phyloP scores from a whole-genome alignment of 495 filamentous ascomycete species.

The Penicillium pulvis region DNA sequence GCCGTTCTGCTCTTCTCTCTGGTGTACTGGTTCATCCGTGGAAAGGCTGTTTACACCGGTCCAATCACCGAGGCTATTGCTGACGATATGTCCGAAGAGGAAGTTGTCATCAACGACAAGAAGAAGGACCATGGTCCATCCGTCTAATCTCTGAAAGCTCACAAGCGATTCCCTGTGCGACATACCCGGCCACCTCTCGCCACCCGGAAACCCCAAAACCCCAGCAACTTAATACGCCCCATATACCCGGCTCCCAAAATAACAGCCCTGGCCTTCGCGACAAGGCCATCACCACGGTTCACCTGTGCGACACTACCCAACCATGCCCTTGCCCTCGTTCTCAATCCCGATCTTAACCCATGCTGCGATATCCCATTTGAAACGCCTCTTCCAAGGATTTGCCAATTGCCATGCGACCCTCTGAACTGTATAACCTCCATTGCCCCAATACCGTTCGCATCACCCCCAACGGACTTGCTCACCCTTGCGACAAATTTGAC shows the following conservation, averaged over 20 bases:
- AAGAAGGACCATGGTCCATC: conserved; percentile 11
- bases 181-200: not conserved
- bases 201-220: not conserved
- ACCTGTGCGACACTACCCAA: not conserved
- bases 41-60: conserved; percentile 23
- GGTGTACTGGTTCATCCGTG: conserved; percentile 23
- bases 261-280: conserved; percentile 2
- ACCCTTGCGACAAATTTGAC: conserved; percentile 7
- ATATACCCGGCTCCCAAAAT: conserved; percentile 6
- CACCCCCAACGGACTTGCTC: not conserved
- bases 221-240: not conserved
- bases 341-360: not conserved
- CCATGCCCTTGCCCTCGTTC: not conserved
- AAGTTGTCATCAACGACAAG: conserved; percentile 12
- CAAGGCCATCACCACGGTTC: not conserved
- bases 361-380: not conserved
- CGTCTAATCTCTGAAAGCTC: conserved; percentile 6
- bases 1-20: conserved; percentile 16
- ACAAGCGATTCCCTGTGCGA: conserved; percentile 3
- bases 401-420: not conserved
- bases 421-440: not conserved
- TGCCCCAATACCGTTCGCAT: not conserved
- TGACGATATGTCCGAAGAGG: conserved; percentile 17
- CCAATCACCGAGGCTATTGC: conserved; percentile 23
- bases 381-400: not conserved